A percentile compares a stretch with the other conserved stretches of the same genome.
These are phyloP conservation scores for Datisca glomerata DNA, from an alignment of 306 rosid genomes.

Conservation along the genomic window DNA sequence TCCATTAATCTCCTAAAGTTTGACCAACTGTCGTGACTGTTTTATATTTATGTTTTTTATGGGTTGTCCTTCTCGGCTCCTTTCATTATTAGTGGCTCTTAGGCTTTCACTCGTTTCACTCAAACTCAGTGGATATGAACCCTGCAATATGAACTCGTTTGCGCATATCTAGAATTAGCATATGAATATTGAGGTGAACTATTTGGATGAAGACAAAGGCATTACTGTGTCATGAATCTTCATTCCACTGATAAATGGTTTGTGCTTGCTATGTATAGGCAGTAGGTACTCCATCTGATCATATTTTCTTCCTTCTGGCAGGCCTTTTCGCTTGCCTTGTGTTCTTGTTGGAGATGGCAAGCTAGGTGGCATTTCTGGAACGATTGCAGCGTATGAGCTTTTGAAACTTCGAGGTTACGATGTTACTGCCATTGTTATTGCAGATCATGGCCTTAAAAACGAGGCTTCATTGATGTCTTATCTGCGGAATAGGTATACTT, in stretches of 20 bases:
- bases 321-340: slow-evolving; percentile 84
- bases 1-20: too few species aligned
- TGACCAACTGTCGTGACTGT: too few species aligned
- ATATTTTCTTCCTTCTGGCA: slow-evolving; percentile 17
- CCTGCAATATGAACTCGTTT: too few species aligned
- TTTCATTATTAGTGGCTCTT: too few species aligned
- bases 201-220: too few species aligned
- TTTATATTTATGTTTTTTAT: too few species aligned
- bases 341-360: slow-evolving; percentile 89
- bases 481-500: slow-evolving; percentile 52
- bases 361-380: slow-evolving; percentile 88
- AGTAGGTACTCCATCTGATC: neutral
- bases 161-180: too few species aligned
- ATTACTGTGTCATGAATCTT: too few species aligned
- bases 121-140: too few species aligned
- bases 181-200: too few species aligned
- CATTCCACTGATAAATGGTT: neutral
- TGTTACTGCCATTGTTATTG: slow-evolving; percentile 62
- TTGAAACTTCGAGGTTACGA: slow-evolving; percentile 83
- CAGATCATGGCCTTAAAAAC: slow-evolving; percentile 78
- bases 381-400: slow-evolving; percentile 86
- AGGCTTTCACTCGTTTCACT: too few species aligned
- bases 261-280: neutral
- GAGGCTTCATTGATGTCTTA: slow-evolving; percentile 68
- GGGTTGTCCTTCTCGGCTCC: too few species aligned